These are phyloP conservation scores for Aspergillus sp. DNA, from an alignment of 2,329 filamentous ascomycete genomes.

Conservation along the genomic window DNA sequence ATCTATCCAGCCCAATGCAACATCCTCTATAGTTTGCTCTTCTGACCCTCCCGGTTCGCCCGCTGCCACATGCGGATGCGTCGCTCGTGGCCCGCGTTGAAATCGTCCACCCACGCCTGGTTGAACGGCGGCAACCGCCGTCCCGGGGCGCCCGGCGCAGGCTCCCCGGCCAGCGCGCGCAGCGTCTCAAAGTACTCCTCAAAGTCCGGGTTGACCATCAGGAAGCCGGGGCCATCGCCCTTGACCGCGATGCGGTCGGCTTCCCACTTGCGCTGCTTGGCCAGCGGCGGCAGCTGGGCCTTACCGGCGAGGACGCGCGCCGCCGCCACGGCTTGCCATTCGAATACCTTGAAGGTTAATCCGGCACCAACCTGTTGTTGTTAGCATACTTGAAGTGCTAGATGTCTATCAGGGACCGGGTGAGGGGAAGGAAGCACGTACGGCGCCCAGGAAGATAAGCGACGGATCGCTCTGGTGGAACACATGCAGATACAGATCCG, in stretches of 20 bases:
- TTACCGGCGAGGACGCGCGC: constrained; percentile 59
- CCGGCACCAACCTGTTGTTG: constrained; percentile 34
- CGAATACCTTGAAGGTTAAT: constrained; percentile 67
- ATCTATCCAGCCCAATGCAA: background rate
- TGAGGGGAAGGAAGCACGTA: constrained; percentile 24
- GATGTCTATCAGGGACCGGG: rapidly evolving
- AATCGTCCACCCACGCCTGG: constrained; percentile 41
- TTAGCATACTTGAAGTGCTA: constrained; percentile 6
- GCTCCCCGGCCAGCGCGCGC: constrained; percentile 43
- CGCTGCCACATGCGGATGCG: constrained; percentile 60
- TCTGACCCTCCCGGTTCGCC: constrained; percentile 38
- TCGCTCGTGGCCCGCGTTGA: constrained; percentile 55
- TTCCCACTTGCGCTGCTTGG: constrained; percentile 59
- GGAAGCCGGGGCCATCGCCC: constrained; percentile 59
- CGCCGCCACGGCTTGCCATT: constrained; percentile 65
- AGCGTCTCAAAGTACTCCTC: constrained; percentile 63
- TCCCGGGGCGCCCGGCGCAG: constrained; percentile 37
- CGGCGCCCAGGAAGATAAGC: constrained; percentile 45
- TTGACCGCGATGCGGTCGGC: constrained; percentile 50
- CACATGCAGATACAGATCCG: constrained; percentile 37
- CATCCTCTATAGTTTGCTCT: constrained; percentile 10
- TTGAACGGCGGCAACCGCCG: constrained; percentile 45
- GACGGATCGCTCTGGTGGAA: constrained; percentile 36
- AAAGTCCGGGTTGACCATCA: constrained; percentile 60
- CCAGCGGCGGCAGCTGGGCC: constrained; percentile 48